Conservation (phyloP, 1,284 basidiomycete genomes). For the Ustilago hordei region DNA sequence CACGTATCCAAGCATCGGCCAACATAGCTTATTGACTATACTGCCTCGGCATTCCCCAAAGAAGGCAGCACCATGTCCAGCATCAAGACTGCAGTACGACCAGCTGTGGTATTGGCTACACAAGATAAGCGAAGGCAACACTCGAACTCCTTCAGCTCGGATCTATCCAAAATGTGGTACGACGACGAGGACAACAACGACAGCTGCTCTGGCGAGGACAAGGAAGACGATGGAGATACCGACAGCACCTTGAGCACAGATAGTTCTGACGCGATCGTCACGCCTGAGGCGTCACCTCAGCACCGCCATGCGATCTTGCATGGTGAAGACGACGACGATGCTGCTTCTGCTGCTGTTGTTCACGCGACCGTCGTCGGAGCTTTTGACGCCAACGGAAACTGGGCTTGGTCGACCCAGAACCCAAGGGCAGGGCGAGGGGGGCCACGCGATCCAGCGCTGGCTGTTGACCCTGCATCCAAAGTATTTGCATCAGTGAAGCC, state of each 20-base stretch:
- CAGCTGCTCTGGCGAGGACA: slow-evolving; percentile 17
- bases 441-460: background rate
- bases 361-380: slow-evolving; percentile 7
- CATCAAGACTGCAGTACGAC: background rate
- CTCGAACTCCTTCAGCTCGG: slow-evolving; percentile 3
- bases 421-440: background rate
- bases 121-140: background rate
- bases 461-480: background rate
- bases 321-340: background rate
- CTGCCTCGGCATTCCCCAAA: background rate
- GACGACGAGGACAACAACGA: slow-evolving; percentile 27
- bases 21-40: background rate
- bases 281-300: slow-evolving; percentile 22
- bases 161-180: slow-evolving; percentile 16
- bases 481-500: background rate
- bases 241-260: slow-evolving; percentile 31
- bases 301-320: slow-evolving; percentile 15
- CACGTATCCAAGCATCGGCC: background rate
- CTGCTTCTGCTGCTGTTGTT: slow-evolving; percentile 4
- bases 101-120: background rate
- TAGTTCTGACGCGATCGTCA: slow-evolving; percentile 30
- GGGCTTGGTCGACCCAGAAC: slow-evolving; percentile 16
- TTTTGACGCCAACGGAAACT: slow-evolving; percentile 27
- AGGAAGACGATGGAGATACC: slow-evolving; percentile 21
- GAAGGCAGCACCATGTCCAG: slow-evolving; percentile 1